Evolutionary conservation across 2,329 filamentous ascomycete species (phyloP).

Genomic region (Hypoxylon sp.): DNA sequence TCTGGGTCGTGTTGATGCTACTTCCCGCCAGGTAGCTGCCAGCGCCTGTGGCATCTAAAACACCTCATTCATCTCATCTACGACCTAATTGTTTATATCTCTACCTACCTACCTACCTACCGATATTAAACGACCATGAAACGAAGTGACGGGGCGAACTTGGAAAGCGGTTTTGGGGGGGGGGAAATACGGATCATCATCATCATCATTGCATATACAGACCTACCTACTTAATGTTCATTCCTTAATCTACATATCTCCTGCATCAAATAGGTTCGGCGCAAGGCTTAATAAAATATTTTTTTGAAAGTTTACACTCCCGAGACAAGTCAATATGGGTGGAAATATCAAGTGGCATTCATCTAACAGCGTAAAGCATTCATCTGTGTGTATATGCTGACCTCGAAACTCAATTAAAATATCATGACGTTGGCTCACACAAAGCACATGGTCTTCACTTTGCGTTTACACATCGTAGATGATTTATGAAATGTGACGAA

Average conservation of each 20-base stretch:
- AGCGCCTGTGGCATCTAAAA: conserved; percentile 55
- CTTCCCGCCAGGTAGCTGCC: conserved; percentile 53
- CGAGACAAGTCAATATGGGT: background rate
- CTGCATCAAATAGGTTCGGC: conserved; percentile 13
- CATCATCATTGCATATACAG: too few relatives aligned
- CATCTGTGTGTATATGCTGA: too few relatives aligned
- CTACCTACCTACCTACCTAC: conserved; percentile 2
- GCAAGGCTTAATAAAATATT: conserved; percentile 1
- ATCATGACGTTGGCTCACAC: too few relatives aligned
- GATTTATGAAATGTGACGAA: conserved; percentile 13
- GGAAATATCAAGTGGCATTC: conserved; percentile 15
- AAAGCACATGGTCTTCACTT: too few relatives aligned
- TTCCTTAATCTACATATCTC: conserved; percentile 24
- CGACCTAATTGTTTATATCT: background rate
- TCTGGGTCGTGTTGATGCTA: conserved; percentile 63
- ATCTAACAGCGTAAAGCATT: conserved; percentile 14
- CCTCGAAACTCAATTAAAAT: too few relatives aligned
- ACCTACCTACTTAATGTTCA: conserved; percentile 29
- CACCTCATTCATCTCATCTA: background rate
- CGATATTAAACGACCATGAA: too few relatives aligned
- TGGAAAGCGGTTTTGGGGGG: too few relatives aligned
- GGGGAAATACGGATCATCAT: too few relatives aligned
- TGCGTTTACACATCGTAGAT: too few relatives aligned
- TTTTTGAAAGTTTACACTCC: too few relatives aligned
- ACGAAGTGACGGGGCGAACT: too few relatives aligned